phyloP scores from a whole-genome alignment of 2,329 filamentous ascomycete species.

The Colletotrichum coccodes region DNA sequence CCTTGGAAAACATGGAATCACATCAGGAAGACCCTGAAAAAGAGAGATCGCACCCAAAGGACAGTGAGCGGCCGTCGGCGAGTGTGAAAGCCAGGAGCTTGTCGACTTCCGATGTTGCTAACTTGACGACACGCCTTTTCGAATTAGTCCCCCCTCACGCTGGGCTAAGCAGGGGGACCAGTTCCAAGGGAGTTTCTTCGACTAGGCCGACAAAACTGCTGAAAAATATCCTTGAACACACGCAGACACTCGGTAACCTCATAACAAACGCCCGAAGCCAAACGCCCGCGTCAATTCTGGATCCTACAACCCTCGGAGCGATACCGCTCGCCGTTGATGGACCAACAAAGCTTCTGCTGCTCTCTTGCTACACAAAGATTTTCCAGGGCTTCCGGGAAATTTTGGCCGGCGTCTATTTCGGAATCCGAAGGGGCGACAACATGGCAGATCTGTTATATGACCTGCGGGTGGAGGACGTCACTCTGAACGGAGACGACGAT shows the following conservation, averaged over 20 bases:
- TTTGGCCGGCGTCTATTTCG: background rate
- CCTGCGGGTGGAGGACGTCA: background rate
- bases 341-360: background rate
- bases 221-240: background rate
- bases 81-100: background rate
- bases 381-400: background rate
- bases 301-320: too few relatives aligned
- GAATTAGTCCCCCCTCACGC: background rate
- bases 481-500: background rate
- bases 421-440: background rate
- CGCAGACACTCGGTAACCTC: background rate
- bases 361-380: conserved; percentile 4
- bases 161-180: background rate
- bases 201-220: background rate
- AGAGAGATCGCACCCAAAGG: background rate
- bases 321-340: background rate
- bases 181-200: background rate
- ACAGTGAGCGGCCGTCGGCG: background rate
- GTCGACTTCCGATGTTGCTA: background rate
- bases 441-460: background rate
- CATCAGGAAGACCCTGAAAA: background rate
- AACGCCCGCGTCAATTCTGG: too few relatives aligned
- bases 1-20: background rate
- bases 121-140: background rate
- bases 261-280: background rate